Evolutionary conservation across 768 basidiomycete genomes (phyloP).

Genomic region (Leccinum rimulosum): DNA sequence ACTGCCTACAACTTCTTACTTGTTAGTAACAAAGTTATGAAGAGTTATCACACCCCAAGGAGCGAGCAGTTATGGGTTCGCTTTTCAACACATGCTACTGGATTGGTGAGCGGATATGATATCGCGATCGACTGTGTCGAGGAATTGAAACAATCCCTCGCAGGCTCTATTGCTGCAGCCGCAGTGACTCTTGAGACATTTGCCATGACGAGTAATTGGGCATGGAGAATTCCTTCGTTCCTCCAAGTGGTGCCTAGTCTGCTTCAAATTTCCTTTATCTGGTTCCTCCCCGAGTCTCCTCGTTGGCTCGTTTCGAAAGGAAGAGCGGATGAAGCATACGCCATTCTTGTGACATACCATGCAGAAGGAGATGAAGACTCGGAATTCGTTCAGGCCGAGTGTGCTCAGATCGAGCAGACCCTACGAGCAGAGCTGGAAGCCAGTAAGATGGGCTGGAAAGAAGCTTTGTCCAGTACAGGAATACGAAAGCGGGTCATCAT

Average conservation of each 20-base stretch:
- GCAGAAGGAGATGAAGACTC: not conserved
- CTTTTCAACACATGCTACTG: not conserved
- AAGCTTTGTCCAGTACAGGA: constrained; percentile 9
- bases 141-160: not conserved
- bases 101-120: constrained; percentile 10
- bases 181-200: constrained; percentile 63
- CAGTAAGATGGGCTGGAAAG: not conserved
- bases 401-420: not conserved
- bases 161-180: constrained; percentile 39
- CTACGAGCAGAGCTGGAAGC: constrained; percentile 24
- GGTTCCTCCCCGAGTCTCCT: constrained; percentile 62
- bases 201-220: constrained; percentile 54
- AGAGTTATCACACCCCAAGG: constrained; percentile 4
- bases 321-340: constrained; percentile 45
- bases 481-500: constrained; percentile 17
- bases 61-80: too few relatives aligned
- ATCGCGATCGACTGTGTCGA: not conserved
- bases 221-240: constrained; percentile 66
- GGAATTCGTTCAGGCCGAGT: not conserved
- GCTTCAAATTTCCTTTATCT: constrained; percentile 54
- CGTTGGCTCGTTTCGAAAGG: constrained; percentile 63
- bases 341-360: constrained; percentile 41
- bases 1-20: too few relatives aligned
- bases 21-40: not conserved
- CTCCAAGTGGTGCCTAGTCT: constrained; percentile 54